Percentiles rank a stretch among this genome's conserved stretches.
phyloP scores from a whole-genome alignment of 169 alveolate genomes.

The Toxoplasma gondii region DNA sequence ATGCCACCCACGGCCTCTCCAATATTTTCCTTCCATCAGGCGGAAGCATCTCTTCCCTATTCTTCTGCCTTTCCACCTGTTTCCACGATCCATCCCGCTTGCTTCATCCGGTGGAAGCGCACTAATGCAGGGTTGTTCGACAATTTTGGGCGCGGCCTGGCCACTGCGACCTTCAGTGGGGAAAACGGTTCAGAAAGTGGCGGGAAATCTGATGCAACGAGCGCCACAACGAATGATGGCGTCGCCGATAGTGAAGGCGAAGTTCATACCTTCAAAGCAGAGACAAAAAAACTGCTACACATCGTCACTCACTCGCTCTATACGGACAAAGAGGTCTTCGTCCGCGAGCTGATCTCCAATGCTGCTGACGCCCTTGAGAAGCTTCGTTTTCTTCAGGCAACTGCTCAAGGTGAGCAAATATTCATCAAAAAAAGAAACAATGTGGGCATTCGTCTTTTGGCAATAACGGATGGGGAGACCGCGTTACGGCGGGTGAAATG shows the following conservation, averaged over 20 bases:
- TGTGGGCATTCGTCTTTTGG: too few relatives aligned
- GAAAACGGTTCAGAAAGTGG: neutral
- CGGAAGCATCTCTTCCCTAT: neutral
- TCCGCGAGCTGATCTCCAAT: slow-evolving; percentile 98
- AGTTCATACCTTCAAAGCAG: slow-evolving; percentile 90
- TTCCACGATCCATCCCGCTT: neutral
- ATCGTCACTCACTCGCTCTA: slow-evolving; percentile 96
- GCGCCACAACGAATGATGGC: neutral
- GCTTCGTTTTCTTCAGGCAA: slow-evolving; percentile 91
- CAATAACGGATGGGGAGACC: too few relatives aligned
- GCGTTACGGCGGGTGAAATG: neutral
- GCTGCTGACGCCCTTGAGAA: slow-evolving; percentile 99
- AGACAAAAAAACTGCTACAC: slow-evolving; percentile 95
- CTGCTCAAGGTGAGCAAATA: slow-evolving; percentile 30
- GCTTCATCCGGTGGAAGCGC: neutral
- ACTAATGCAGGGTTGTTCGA: neutral
- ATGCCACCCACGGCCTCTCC: neutral
- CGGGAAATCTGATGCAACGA: neutral
- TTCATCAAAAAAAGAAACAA: neutral
- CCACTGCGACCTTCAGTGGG: neutral
- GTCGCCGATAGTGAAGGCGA: neutral
- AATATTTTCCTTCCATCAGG: neutral
- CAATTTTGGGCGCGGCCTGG: neutral
- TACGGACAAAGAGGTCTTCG: slow-evolving; percentile 97
- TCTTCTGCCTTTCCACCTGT: neutral